Evolutionary conservation across 805 yeast genomes (phyloP).

Genomic region (Candida glaebosa): DNA sequence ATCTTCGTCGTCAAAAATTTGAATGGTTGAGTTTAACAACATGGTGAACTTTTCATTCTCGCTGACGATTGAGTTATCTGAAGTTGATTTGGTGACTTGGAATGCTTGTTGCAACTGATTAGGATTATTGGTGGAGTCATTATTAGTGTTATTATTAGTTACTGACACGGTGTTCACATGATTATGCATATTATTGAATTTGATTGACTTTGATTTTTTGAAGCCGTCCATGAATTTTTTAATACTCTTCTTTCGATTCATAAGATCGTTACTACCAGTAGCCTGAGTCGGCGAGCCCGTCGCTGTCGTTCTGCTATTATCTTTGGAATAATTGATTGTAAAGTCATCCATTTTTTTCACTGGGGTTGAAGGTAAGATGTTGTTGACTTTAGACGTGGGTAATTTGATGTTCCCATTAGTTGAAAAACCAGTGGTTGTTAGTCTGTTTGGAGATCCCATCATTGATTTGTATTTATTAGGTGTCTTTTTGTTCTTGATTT

Average conservation of each 20-base stretch:
- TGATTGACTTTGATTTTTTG: constrained; percentile 24
- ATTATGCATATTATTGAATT: neutral
- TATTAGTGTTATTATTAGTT: no score
- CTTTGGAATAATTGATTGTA: constrained; percentile 11
- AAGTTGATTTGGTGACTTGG: constrained; percentile 2
- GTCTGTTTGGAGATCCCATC: constrained; percentile 2
- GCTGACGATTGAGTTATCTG: constrained; percentile 10
- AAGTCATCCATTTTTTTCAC: constrained; percentile 53
- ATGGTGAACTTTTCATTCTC: constrained; percentile 15
- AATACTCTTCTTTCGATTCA: constrained; percentile 28
- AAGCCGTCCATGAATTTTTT: constrained; percentile 40
- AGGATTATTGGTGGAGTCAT: neutral
- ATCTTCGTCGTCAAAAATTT: constrained; percentile 9
- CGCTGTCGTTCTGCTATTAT: neutral
- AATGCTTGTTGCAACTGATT: neutral
- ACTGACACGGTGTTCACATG: no score
- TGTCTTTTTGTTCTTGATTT: neutral
- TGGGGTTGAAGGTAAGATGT: constrained; percentile 64
- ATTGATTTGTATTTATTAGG: no score
- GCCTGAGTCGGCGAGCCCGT: constrained; percentile 4
- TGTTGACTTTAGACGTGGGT: constrained; percentile 44
- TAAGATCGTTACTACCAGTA: constrained; percentile 16
- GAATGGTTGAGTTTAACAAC: constrained; percentile 15
- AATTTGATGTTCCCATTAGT: constrained; percentile 49
- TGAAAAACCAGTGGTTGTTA: constrained; percentile 36